Conservation (phyloP, 2,329 filamentous ascomycete species). For the Colletotrichum sp. region DNA sequence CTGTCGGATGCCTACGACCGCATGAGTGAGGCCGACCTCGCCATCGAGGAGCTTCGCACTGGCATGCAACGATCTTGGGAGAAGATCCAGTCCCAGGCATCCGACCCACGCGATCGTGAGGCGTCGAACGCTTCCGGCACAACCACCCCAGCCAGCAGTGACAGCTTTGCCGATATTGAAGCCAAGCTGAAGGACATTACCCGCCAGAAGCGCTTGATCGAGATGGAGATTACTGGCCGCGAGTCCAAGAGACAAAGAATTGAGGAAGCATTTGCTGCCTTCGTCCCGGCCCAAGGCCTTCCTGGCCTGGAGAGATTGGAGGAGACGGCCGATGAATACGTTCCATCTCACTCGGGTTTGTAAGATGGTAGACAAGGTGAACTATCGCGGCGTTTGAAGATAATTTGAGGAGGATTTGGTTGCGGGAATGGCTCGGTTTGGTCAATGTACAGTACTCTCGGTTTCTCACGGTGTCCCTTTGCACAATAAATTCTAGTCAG, state of each 20-base stretch:
- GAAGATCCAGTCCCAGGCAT: background rate
- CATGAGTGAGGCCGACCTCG: background rate
- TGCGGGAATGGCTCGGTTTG: background rate
- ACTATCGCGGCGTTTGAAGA: background rate
- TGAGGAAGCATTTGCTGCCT: background rate
- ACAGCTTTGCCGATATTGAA: background rate
- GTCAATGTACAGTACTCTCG: background rate
- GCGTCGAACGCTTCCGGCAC: background rate
- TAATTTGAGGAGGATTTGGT: background rate
- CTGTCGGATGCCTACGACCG: background rate
- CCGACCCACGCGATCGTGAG: background rate
- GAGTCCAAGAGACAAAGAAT: background rate
- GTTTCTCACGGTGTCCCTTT: background rate
- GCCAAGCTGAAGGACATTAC: background rate
- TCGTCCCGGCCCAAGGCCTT: background rate
- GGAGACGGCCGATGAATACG: background rate
- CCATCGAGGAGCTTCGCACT: background rate
- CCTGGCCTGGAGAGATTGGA: background rate
- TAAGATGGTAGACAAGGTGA: background rate
- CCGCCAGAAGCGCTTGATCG: background rate
- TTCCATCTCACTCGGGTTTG: background rate
- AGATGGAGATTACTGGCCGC: background rate
- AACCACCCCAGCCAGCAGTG: background rate
- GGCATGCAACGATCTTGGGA: background rate
- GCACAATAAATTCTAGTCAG: background rate